phyloP scores from a whole-genome alignment of 306 rosid species.

The Dryas octopetala region DNA sequence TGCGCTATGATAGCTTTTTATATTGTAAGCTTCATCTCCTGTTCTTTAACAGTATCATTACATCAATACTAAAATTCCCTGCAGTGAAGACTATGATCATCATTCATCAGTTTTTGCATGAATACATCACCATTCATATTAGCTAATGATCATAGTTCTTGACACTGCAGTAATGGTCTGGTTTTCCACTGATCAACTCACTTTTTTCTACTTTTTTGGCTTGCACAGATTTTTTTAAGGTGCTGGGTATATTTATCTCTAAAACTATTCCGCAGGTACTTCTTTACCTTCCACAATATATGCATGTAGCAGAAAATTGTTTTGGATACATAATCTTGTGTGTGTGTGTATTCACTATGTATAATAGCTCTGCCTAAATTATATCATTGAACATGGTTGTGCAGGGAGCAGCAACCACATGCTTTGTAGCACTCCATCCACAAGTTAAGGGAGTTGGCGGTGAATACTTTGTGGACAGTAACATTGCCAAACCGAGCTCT shows the following conservation, averaged over 20 bases:
- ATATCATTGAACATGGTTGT: background rate
- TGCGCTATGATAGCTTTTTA: slow-evolving; percentile 46
- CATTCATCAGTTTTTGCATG: background rate
- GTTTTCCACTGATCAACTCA: background rate
- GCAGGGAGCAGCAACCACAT: slow-evolving; percentile 90
- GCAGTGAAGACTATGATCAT: too few species aligned
- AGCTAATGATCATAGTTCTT: background rate
- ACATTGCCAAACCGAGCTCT: slow-evolving; percentile 51
- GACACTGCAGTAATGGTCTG: background rate
- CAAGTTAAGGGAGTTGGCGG: slow-evolving; percentile 61
- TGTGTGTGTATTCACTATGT: background rate
- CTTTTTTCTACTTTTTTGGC: background rate
- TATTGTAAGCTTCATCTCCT: slow-evolving; percentile 33
- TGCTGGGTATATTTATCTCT: slow-evolving; percentile 50
- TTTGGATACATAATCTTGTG: background rate
- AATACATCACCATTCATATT: background rate
- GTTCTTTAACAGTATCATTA: too few species aligned
- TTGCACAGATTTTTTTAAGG: slow-evolving; percentile 51
- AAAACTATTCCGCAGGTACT: slow-evolving; percentile 61
- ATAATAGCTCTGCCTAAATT: background rate
- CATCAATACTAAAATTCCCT: too few species aligned
- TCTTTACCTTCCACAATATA: background rate
- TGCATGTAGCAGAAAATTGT: background rate
- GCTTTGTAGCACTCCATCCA: slow-evolving; percentile 77
- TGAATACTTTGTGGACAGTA: slow-evolving; percentile 58